These are phyloP conservation scores for Fimicolochytrium jonesii DNA, from an alignment of 192 early-diverging fungal species.

Conservation along the genomic window DNA sequence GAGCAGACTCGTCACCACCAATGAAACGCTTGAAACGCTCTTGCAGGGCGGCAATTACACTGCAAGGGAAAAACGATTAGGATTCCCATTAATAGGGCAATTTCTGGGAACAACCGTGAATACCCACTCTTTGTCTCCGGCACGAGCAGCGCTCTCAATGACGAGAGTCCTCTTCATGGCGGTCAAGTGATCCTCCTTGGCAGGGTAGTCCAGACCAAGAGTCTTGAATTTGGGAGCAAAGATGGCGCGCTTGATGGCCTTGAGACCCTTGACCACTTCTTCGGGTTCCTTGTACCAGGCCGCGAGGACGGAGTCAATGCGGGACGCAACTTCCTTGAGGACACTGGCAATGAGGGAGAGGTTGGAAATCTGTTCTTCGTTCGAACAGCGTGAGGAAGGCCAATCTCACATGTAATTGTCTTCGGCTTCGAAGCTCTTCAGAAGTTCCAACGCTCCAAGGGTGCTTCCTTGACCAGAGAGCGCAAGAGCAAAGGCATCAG, in stretches of 20 bases:
- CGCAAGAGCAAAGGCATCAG: slow-evolving; percentile 76
- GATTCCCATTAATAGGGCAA: too few species aligned
- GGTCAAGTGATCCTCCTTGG: slow-evolving; percentile 69
- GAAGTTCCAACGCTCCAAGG: slow-evolving; percentile 66
- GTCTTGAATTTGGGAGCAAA: slow-evolving; percentile 68
- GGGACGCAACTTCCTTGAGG: slow-evolving; percentile 51
- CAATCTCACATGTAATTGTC: slow-evolving; percentile 63
- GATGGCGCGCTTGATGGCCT: slow-evolving; percentile 62
- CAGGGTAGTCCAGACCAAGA: slow-evolving; percentile 74
- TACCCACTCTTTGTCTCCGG: slow-evolving; percentile 55
- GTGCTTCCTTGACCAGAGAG: slow-evolving; percentile 76
- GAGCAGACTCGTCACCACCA: slow-evolving; percentile 58
- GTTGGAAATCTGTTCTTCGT: too few species aligned
- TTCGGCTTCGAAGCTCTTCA: slow-evolving; percentile 70
- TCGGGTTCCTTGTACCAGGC: slow-evolving; percentile 65
- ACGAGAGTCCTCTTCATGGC: slow-evolving; percentile 72
- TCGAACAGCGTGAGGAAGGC: too few species aligned
- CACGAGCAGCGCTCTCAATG: slow-evolving; percentile 65
- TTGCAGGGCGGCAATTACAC: slow-evolving; percentile 60
- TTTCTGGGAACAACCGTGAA: too few species aligned
- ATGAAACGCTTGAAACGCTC: slow-evolving; percentile 62
- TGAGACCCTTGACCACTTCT: slow-evolving; percentile 57
- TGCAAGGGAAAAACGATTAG: too few species aligned
- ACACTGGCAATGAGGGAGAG: slow-evolving; percentile 26
- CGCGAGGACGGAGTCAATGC: slow-evolving; percentile 57